Conservation (phyloP, 2,329 filamentous ascomycete genomes). For the Exophiala bonariae region DNA sequence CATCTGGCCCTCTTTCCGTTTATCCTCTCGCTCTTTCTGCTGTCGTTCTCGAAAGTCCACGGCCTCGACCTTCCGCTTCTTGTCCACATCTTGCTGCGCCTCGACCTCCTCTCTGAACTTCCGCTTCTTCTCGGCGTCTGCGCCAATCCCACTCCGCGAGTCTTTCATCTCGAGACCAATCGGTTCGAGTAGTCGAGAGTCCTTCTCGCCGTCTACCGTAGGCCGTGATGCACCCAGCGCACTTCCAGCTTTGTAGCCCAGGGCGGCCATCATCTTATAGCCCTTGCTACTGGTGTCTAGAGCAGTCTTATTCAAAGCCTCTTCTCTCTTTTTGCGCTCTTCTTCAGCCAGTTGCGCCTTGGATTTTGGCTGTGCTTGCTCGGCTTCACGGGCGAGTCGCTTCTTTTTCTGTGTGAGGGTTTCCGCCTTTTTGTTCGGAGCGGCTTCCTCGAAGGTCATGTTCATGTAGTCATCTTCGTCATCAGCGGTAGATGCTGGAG, state of each 20-base stretch:
- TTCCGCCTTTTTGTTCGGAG: conserved; percentile 50
- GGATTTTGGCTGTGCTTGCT: conserved; percentile 66
- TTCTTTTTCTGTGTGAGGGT: conserved; percentile 62
- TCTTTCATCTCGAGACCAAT: conserved; percentile 76
- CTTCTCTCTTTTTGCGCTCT: conserved; percentile 70
- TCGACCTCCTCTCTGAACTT: conserved; percentile 66
- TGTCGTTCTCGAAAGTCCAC: conserved; percentile 73
- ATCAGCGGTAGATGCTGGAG: conserved; percentile 4
- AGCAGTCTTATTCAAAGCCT: conserved; percentile 72
- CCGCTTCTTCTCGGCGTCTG: conserved; percentile 80
- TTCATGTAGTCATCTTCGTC: conserved; percentile 97
- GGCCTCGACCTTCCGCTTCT: conserved; percentile 64
- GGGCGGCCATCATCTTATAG: conserved; percentile 92
- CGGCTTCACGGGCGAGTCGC: conserved; percentile 61
- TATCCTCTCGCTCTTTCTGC: conserved; percentile 67
- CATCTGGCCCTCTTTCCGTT: conserved; percentile 67
- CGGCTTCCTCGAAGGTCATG: conserved; percentile 78
- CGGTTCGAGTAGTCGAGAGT: conserved; percentile 63
- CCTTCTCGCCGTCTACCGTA: conserved; percentile 27
- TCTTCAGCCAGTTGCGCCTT: conserved; percentile 80
- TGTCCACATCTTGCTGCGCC: conserved; percentile 50
- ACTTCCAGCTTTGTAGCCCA: conserved; percentile 80
- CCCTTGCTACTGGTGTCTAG: conserved; percentile 74
- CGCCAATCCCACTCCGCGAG: conserved; percentile 77
- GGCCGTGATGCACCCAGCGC: conserved; percentile 66